These are phyloP conservation scores for Astrocystis sublimbata DNA, from an alignment of 495 filamentous ascomycete genomes.

Conservation along the genomic window DNA sequence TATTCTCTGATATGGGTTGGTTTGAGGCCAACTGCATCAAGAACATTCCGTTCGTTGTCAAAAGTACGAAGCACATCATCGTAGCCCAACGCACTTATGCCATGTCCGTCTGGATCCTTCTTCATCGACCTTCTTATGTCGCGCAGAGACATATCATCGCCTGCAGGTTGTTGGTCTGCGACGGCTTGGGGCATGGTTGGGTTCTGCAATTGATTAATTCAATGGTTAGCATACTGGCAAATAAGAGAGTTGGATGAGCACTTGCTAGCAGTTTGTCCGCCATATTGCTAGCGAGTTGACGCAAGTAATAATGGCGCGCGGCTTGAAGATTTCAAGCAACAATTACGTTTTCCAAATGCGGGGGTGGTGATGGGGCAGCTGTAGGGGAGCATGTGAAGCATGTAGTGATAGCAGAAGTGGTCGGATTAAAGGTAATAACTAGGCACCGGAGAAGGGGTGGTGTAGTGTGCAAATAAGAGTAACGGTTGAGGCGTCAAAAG, in stretches of 20 bases:
- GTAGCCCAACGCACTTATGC: constrained; percentile 16
- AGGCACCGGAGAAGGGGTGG: background rate
- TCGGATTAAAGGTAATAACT: background rate
- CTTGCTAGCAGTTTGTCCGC: background rate
- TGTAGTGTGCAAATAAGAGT: background rate
- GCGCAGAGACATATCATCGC: constrained; percentile 14
- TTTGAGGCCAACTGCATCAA: constrained; percentile 21
- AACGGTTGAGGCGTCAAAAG: background rate
- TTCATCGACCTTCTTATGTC: constrained; percentile 15
- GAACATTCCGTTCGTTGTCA: constrained; percentile 17
- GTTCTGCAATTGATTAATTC: background rate
- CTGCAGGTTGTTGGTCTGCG: constrained; percentile 4
- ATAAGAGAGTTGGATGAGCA: background rate
- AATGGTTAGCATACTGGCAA: background rate
- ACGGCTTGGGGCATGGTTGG: background rate
- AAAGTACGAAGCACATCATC: constrained; percentile 21
- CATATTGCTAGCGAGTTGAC: background rate
- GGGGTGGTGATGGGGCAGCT: background rate
- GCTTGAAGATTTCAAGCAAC: background rate
- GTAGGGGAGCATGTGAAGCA: background rate
- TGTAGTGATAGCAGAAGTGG: background rate
- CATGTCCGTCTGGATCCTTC: constrained; percentile 11
- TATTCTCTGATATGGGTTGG: constrained; percentile 21
- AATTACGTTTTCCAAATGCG: background rate
- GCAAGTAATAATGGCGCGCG: background rate